phyloP scores from a whole-genome alignment of 208 protist genomes.

The Leishmania gerbilli region DNA sequence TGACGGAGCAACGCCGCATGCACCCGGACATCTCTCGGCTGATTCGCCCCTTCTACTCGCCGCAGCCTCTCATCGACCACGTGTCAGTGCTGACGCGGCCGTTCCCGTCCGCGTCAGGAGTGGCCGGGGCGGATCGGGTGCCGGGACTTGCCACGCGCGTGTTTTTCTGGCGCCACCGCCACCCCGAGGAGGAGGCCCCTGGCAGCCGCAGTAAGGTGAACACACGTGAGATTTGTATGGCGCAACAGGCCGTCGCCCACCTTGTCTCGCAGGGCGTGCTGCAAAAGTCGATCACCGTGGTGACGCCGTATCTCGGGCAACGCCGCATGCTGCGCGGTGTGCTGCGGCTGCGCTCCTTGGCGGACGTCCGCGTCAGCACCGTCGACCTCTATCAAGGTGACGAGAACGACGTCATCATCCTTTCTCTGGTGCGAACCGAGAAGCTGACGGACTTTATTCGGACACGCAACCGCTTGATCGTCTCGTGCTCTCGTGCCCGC shows the following conservation, averaged over 20 bases:
- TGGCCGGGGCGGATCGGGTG: conserved; percentile 39
- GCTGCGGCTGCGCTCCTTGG: conserved; percentile 66
- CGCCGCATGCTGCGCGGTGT: conserved; percentile 73
- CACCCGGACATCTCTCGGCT: conserved; percentile 79
- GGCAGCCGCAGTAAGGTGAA: conserved; percentile 90
- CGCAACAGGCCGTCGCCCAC: conserved; percentile 68
- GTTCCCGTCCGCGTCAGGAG: conserved; percentile 53
- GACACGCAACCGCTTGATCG: conserved; percentile 94
- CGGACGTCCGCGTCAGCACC: conserved; percentile 85
- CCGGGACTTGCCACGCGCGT: conserved; percentile 75
- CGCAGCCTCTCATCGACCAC: conserved; percentile 71
- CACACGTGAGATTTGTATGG: conserved; percentile 80
- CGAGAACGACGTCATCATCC: conserved; percentile 94
- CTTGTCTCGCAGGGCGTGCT: conserved; percentile 82
- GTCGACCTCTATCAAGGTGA: conserved; percentile 97
- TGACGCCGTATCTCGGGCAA: conserved; percentile 96
- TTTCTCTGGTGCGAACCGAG: conserved; percentile 94
- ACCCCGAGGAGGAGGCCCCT: conserved; percentile 82
- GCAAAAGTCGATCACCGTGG: conserved; percentile 91
- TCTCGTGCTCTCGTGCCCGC: conserved; percentile 93
- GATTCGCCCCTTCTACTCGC: conserved; percentile 87
- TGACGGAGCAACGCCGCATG: conserved; percentile 93
- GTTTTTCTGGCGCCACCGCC: conserved; percentile 89
- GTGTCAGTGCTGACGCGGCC: conserved; percentile 48
- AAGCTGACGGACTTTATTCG: conserved; percentile 94